Conservation (phyloP, 805 yeast species). For the Starmerella potacharoeniae region DNA sequence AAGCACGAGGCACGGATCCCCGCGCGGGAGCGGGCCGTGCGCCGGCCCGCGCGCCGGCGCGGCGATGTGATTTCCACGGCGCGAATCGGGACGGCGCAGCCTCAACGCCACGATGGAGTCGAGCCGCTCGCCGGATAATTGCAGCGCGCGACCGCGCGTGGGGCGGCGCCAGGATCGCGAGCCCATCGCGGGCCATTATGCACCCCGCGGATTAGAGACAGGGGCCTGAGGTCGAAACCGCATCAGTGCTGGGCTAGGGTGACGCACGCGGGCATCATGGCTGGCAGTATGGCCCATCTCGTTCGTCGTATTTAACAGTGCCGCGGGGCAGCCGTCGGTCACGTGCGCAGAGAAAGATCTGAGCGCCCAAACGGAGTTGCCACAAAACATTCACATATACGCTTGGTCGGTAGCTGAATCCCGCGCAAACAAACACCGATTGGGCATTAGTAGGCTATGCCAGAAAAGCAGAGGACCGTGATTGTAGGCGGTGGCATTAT, state of each 20-base stretch:
- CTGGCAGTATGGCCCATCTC: slow-evolving; percentile 1
- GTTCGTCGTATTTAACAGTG: slow-evolving; percentile 6
- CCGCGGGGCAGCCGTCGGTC: not conserved
- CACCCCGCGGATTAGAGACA: not conserved
- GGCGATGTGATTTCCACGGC: too few relatives aligned
- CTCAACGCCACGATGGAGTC: too few relatives aligned
- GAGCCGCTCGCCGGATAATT: too few relatives aligned
- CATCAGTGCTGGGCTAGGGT: not conserved
- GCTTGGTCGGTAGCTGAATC: not conserved
- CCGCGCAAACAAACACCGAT: not conserved
- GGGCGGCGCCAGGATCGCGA: too few relatives aligned
- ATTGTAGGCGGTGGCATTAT: slow-evolving; percentile 69
- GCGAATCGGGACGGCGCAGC: too few relatives aligned
- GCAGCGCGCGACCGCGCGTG: too few relatives aligned
- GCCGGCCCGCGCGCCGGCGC: too few relatives aligned
- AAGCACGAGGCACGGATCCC: too few relatives aligned
- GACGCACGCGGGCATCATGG: not conserved
- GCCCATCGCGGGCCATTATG: not conserved
- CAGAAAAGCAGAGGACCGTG: slow-evolving; percentile 17
- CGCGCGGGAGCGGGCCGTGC: too few relatives aligned
- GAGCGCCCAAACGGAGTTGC: not conserved
- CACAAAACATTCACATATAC: not conserved
- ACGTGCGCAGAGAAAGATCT: not conserved
- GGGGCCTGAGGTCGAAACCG: not conserved
- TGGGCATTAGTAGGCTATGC: not conserved